These are phyloP conservation scores for Tolypocladium album DNA, from an alignment of 2,329 filamentous ascomycete genomes.

Conservation along the genomic window DNA sequence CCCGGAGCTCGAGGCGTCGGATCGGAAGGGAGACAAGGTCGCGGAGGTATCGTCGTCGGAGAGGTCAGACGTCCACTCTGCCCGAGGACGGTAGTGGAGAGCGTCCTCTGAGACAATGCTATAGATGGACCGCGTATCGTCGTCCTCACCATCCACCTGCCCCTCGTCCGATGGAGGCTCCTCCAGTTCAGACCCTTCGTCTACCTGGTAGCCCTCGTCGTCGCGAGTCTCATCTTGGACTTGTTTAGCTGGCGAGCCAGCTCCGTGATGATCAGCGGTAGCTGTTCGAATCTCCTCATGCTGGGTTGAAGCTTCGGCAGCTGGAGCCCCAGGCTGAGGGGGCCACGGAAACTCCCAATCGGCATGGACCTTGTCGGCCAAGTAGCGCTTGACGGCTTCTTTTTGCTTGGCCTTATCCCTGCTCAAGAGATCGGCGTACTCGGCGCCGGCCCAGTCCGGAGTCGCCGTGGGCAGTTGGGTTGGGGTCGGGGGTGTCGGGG, in stretches of 20 bases:
- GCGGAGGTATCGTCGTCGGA: slow-evolving; percentile 36
- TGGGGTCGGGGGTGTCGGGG: slow-evolving; percentile 15
- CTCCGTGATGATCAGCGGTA: neutral
- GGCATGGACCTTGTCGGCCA: slow-evolving; percentile 41
- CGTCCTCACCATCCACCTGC: slow-evolving; percentile 23
- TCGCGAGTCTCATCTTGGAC: slow-evolving; percentile 21
- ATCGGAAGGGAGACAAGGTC: slow-evolving; percentile 38
- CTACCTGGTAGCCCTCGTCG: slow-evolving; percentile 23
- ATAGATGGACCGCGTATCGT: slow-evolving; percentile 42
- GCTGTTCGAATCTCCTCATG: neutral
- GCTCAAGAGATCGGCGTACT: slow-evolving; percentile 50
- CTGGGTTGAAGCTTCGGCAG: neutral
- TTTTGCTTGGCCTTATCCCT: slow-evolving; percentile 53
- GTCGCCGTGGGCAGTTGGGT: slow-evolving; percentile 15
- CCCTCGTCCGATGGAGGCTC: slow-evolving; percentile 7
- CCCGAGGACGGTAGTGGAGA: slow-evolving; percentile 35
- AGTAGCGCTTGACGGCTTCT: slow-evolving; percentile 46
- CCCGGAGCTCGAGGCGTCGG: slow-evolving; percentile 37
- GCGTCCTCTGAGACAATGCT: slow-evolving; percentile 46
- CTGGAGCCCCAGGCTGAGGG: slow-evolving; percentile 10
- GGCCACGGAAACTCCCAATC: slow-evolving; percentile 55
- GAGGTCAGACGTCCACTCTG: slow-evolving; percentile 48
- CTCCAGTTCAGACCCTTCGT: slow-evolving; percentile 31
- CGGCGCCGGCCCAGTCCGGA: slow-evolving; percentile 31
- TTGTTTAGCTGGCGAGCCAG: neutral